A percentile compares a stretch with the other conserved stretches of the same genome.
phyloP scores from a whole-genome alignment of 78 protist species.

The Pigoraptor vietnamica region DNA sequence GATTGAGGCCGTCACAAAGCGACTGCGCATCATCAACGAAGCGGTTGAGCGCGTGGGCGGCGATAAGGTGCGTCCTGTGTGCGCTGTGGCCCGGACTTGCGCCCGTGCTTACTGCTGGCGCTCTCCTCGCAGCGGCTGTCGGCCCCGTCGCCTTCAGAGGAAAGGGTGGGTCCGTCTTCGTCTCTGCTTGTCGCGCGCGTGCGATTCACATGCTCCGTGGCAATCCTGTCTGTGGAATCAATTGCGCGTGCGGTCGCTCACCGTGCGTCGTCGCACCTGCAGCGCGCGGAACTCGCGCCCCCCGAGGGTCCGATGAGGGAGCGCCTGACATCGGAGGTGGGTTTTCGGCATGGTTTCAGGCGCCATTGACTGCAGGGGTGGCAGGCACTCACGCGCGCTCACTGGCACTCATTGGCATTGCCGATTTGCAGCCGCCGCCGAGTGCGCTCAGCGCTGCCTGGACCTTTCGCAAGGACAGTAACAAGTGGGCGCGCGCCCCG shows the following conservation, averaged over 20 bases:
- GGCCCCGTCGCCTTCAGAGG: not conserved
- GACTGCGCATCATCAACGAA: not conserved
- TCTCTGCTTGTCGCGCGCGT: not conserved
- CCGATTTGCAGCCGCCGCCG: not conserved
- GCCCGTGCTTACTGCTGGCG: not conserved
- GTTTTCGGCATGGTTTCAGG: too few relatives aligned
- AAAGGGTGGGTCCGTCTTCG: not conserved
- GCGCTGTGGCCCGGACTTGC: too few relatives aligned
- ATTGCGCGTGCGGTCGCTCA: too few relatives aligned
- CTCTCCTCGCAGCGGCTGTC: not conserved
- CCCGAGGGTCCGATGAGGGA: not conserved
- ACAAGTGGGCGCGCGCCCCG: not conserved
- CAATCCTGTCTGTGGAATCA: too few relatives aligned
- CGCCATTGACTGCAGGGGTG: too few relatives aligned
- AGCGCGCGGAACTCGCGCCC: not conserved
- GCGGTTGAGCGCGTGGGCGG: not conserved
- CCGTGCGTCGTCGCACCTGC: too few relatives aligned
- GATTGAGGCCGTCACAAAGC: not conserved
- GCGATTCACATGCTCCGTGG: too few relatives aligned
- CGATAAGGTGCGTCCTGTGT: not conserved
- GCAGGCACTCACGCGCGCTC: too few relatives aligned
- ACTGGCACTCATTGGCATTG: not conserved
- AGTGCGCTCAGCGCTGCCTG: not conserved
- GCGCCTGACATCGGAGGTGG: not conserved
- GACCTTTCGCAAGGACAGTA: not conserved